Evolutionary conservation across 192 early-diverging fungal genomes (phyloP).

Genomic region (Thoreauomyces humboldtii): DNA sequence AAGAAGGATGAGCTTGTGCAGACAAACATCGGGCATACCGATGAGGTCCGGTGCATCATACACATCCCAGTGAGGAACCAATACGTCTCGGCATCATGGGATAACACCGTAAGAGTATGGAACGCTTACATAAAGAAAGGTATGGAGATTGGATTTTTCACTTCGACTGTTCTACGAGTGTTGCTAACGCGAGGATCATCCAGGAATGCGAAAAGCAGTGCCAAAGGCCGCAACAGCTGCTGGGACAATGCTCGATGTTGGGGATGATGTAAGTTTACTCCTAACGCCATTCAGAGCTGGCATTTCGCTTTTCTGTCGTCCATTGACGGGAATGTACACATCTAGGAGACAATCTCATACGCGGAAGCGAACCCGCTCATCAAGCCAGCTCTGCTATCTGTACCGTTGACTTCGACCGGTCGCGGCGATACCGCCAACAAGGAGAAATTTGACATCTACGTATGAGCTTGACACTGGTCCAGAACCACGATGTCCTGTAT

Average conservation of each 20-base stretch:
- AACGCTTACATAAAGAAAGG: conserved; percentile 57
- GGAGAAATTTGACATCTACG: not conserved
- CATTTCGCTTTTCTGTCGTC: too few species aligned
- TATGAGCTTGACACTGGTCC: not conserved
- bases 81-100: conserved; percentile 60
- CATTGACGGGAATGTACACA: too few species aligned
- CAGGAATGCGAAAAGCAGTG: conserved; percentile 15
- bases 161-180: too few species aligned
- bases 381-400: conserved; percentile 33
- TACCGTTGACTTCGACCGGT: too few species aligned
- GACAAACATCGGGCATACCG: conserved; percentile 56
- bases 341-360: too few species aligned
- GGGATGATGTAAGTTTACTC: too few species aligned
- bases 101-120: conserved; percentile 58
- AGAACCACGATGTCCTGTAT: too few species aligned
- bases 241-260: too few species aligned
- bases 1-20: conserved; percentile 58
- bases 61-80: conserved; percentile 56
- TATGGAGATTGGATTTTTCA: not conserved
- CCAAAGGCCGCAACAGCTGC: conserved; percentile 3
- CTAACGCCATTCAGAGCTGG: too few species aligned
- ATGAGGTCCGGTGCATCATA: conserved; percentile 52
- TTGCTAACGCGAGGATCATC: too few species aligned
- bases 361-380: conserved; percentile 46
- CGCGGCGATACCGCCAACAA: conserved; percentile 9